Conservation (phyloP, 2,329 filamentous ascomycete species). For the Exserohilum rostratum region DNA sequence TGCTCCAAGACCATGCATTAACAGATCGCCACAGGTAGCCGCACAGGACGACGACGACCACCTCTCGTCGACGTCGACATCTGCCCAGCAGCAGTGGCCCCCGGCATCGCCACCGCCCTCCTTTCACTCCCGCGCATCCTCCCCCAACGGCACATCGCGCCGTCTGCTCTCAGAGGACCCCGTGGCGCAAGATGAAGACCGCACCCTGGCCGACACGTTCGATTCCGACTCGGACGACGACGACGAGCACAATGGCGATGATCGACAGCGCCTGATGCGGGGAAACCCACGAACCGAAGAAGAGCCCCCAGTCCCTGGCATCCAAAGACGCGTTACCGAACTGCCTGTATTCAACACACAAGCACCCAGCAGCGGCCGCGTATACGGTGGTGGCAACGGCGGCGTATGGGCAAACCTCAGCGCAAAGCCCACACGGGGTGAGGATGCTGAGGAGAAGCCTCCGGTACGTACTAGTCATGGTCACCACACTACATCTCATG, state of each 20-base stretch:
- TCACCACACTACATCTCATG: neutral
- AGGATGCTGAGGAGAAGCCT: constrained; percentile 87
- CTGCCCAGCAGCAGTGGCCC: constrained; percentile 41
- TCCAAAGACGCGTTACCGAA: constrained; percentile 59
- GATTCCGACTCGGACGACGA: constrained; percentile 73
- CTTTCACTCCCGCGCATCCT: constrained; percentile 84
- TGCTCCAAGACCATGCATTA: constrained; percentile 14
- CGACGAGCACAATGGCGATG: constrained; percentile 66
- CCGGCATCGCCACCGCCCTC: constrained; percentile 69
- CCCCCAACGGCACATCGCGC: constrained; percentile 58
- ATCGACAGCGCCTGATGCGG: constrained; percentile 85
- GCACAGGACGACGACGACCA: constrained; percentile 53
- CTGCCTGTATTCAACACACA: constrained; percentile 58
- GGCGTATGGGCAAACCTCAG: constrained; percentile 96
- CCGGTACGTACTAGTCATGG: constrained; percentile 69
- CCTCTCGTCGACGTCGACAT: constrained; percentile 27
- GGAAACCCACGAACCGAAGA: constrained; percentile 55
- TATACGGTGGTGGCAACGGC: constrained; percentile 80
- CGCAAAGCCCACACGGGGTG: constrained; percentile 83
- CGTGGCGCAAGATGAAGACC: constrained; percentile 66
- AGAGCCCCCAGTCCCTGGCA: constrained; percentile 39
- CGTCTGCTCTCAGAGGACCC: constrained; percentile 61
- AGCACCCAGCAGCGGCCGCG: constrained; percentile 52
- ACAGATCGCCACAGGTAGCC: constrained; percentile 46
- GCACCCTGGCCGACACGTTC: constrained; percentile 91